phyloP scores from a whole-genome alignment of 208 protist genomes.

The Trypanosoma lewisi region DNA sequence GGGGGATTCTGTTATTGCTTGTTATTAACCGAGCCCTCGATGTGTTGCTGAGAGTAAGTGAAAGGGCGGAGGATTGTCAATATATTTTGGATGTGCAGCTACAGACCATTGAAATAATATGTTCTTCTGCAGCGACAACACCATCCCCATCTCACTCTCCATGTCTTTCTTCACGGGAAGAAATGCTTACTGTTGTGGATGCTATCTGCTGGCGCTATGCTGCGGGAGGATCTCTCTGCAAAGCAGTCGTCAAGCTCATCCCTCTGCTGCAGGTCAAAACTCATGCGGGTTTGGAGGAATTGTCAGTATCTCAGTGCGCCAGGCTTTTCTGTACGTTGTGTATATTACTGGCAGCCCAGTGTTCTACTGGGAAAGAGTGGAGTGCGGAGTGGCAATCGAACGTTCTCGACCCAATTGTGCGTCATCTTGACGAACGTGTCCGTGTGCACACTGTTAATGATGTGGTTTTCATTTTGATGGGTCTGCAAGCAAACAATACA shows the following conservation, averaged over 20 bases:
- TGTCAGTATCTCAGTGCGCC: conserved; percentile 13
- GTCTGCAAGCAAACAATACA: conserved; percentile 6
- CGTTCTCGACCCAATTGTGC: conserved; percentile 23
- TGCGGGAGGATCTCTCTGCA: not conserved
- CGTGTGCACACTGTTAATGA: conserved; percentile 21
- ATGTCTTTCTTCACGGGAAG: conserved; percentile 4
- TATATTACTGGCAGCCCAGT: not conserved
- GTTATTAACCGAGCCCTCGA: conserved; percentile 1
- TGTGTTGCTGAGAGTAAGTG: not conserved
- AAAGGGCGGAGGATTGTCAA: not conserved
- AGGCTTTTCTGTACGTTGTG: conserved; percentile 25
- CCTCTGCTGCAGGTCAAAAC: not conserved
- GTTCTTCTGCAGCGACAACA: not conserved
- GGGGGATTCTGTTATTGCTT: conserved; percentile 10
- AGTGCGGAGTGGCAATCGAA: not conserved
- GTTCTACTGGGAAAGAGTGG: not conserved
- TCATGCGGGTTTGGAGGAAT: conserved; percentile 1
- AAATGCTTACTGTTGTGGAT: conserved; percentile 11
- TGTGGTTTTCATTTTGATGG: conserved; percentile 8
- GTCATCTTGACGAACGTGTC: conserved; percentile 20
- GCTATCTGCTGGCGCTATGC: conserved; percentile 25
- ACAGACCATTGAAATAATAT: conserved; percentile 9
- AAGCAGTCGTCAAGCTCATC: not conserved
- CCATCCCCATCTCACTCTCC: not conserved
- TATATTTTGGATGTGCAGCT: conserved; percentile 18